Base-by-base conservation (phyloP, 1,284 basidiomycete species). In the Heimioporus punctisporus region DNA sequence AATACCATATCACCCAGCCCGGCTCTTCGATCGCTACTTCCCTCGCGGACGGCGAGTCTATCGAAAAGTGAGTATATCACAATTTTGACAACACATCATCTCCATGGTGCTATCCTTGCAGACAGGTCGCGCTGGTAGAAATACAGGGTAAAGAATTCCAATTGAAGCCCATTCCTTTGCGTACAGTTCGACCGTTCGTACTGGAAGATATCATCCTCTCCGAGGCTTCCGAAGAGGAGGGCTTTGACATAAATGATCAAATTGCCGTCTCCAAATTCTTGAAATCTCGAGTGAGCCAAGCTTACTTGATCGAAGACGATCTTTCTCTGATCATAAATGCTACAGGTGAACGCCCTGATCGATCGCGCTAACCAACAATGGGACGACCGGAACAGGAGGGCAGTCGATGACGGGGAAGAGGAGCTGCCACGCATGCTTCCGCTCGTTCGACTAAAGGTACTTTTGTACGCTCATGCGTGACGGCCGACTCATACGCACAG, bases 21-120 rank as follows among this genome's bases (percentile, higher is more conserved):
- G 97, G 97, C 2, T 97, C 93, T 9, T 95, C 92, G 0, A 88
- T 99, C 6, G 97, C 97, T 0, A 99, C 97, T 1, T 94, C 92
- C 48, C 76, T 98, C 31, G 90, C 93, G 1, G 92, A 95, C 46
- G 96, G 95, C 2, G 96, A 98, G 71, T 78, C 95, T 0, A 74
- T 93, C 6, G 87, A 91, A 64, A 98, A 98, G 93, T 95, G 58
- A 51, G 84, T 74, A 6, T 27, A 11, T 2, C 50, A 14, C 19
- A 27, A 26, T 42, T 23, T 19, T 58, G 28, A 46, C 5, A n/a
- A 41, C 19, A 26, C 17, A 43, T 46, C 25, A 23, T 46, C 23
- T 48, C 47, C 39, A 46, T 2, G 10, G 25, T 50, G 17, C 28
- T 40, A 50, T 28, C 55, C 49, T 55, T 55, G 28, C 25, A 97